phyloP scores from a whole-genome alignment of 768 basidiomycete species.

The Arthromyces matolae region DNA sequence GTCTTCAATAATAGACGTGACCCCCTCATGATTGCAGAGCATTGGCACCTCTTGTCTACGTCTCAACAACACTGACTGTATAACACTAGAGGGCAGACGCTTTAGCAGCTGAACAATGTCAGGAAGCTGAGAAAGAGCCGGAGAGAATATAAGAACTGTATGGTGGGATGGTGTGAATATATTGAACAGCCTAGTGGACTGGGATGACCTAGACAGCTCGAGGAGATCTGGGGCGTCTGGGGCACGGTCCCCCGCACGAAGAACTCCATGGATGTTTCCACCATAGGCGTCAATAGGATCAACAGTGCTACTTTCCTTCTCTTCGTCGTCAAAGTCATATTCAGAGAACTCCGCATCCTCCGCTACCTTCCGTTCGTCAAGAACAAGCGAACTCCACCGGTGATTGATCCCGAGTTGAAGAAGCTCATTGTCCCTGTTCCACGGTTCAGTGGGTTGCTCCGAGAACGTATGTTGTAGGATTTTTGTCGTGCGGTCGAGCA shows the following conservation, averaged over 20 bases:
- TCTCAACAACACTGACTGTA: conserved; percentile 26
- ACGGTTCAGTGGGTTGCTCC: conserved; percentile 11
- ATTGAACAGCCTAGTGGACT: conserved; percentile 28
- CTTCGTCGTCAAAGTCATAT: conserved; percentile 7
- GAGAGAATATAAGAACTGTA: conserved; percentile 38
- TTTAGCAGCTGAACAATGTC: conserved; percentile 15
- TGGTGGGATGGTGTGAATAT: conserved; percentile 33
- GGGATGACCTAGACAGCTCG: conserved; percentile 13
- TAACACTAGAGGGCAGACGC: conserved; percentile 19
- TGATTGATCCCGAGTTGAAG: conserved; percentile 51
- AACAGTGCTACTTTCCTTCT: conserved; percentile 13
- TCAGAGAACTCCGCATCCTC: conserved; percentile 13
- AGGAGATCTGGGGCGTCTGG: conserved; percentile 38
- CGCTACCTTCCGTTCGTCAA: conserved; percentile 34
- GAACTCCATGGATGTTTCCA: conserved; percentile 17
- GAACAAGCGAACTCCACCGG: conserved; percentile 44
- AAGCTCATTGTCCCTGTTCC: conserved; percentile 23
- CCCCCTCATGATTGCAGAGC: conserved; percentile 30
- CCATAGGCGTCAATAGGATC: conserved; percentile 21
- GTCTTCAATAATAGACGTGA: conserved; percentile 24
- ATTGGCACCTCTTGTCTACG: conserved; percentile 18
- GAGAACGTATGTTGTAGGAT: conserved; percentile 23
- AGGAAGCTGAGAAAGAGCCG: conserved; percentile 17
- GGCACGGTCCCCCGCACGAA: conserved; percentile 42
- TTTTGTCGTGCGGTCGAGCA: conserved; percentile 37